Percentiles rank a stretch among this genome's conserved stretches.
Conservation (phyloP, 371 early-diverging fungal genomes). For the Mucor piriformis region DNA sequence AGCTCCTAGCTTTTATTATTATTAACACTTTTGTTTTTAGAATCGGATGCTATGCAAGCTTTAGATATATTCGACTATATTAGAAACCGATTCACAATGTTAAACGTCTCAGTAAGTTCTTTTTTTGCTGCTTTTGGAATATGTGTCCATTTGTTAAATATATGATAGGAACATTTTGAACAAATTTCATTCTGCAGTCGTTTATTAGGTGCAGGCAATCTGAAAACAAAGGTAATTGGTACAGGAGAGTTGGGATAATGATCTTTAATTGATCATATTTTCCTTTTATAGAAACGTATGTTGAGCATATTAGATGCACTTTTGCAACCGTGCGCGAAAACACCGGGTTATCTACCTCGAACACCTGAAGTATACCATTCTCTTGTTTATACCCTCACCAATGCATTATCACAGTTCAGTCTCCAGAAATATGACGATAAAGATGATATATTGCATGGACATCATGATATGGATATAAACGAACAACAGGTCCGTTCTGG, state of each 20-base stretch:
- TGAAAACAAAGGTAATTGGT: constrained; percentile 36
- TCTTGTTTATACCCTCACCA: constrained; percentile 45
- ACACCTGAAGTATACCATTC: constrained; percentile 44
- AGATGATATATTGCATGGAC: background rate
- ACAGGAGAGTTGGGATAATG: too few species aligned
- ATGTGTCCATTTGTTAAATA: background rate
- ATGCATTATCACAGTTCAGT: constrained; percentile 30
- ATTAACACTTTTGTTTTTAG: constrained; percentile 16
- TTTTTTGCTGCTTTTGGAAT: too few species aligned
- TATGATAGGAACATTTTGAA: constrained; percentile 48
- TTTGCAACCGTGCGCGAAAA: constrained; percentile 28
- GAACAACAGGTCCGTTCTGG: constrained; percentile 20
- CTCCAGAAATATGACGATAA: background rate
- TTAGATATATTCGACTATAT: constrained; percentile 55
- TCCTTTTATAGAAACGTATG: constrained; percentile 35
- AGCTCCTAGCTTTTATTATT: background rate
- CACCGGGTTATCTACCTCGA: constrained; percentile 39
- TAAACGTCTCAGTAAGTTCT: constrained; percentile 39
- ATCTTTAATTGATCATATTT: background rate
- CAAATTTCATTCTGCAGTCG: constrained; percentile 46
- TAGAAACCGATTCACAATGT: constrained; percentile 32
- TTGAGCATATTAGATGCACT: constrained; percentile 29
- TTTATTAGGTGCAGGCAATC: constrained; percentile 30
- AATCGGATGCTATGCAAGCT: constrained; percentile 45
- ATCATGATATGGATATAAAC: background rate